Evolutionary conservation across 2,329 filamentous ascomycete genomes (phyloP).

Genomic region (Scleromitrula shiraiana): DNA sequence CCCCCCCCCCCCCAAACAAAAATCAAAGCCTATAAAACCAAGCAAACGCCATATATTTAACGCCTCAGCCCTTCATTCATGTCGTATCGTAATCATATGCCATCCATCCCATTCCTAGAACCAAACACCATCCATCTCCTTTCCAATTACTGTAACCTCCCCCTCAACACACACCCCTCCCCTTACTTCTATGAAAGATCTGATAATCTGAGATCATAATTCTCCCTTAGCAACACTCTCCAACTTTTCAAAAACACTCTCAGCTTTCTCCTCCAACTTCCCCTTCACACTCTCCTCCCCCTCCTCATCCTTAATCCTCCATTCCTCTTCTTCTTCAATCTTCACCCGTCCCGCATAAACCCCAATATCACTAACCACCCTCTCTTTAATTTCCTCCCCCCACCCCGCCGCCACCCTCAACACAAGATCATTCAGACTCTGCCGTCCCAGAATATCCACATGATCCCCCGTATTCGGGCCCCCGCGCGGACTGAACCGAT

Average conservation of each 20-base stretch:
- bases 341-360: slow-evolving; percentile 79
- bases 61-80: too few species aligned
- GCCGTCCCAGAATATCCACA: slow-evolving; percentile 87
- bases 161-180: background rate
- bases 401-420: slow-evolving; percentile 77
- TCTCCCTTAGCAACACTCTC: background rate
- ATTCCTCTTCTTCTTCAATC: slow-evolving; percentile 39
- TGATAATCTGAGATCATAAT: background rate
- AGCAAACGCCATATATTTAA: too few species aligned
- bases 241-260: background rate
- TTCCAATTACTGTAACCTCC: background rate
- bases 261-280: background rate
- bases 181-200: background rate
- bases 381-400: slow-evolving; percentile 70
- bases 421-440: slow-evolving; percentile 85
- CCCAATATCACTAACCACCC: slow-evolving; percentile 70
- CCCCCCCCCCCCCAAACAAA: too few species aligned
- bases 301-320: background rate
- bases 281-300: slow-evolving; percentile 46
- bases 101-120: too few species aligned
- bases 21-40: too few species aligned
- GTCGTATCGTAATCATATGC: background rate
- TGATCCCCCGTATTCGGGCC: slow-evolving; percentile 74
- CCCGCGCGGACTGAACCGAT: slow-evolving; percentile 76
- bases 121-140: too few species aligned